Evolutionary conservation across 768 basidiomycete species (phyloP).

Genomic region (Pluteus cervinus): DNA sequence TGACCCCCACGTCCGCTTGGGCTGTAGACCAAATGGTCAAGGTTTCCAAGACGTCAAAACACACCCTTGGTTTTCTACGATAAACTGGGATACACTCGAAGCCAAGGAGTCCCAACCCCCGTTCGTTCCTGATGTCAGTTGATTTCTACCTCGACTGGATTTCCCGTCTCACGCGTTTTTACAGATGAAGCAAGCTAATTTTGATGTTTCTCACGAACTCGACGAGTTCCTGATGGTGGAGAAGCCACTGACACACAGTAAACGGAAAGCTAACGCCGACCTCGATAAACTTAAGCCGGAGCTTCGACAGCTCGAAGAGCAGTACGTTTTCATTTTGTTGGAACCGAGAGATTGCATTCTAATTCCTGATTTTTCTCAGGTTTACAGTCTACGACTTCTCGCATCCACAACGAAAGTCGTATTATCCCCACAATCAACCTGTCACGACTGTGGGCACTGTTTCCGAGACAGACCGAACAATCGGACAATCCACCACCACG

Average conservation of each 20-base stretch:
- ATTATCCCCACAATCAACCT: slow-evolving; percentile 83
- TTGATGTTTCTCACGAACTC: slow-evolving; percentile 94
- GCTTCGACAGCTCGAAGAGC: slow-evolving; percentile 87
- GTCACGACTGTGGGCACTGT: slow-evolving; percentile 33
- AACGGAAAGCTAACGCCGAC: slow-evolving; percentile 84
- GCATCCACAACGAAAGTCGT: slow-evolving; percentile 66
- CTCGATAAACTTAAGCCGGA: slow-evolving; percentile 88
- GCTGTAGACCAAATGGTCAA: slow-evolving; percentile 63
- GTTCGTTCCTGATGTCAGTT: slow-evolving; percentile 88
- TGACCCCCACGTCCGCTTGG: slow-evolving; percentile 71
- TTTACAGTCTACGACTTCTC: slow-evolving; percentile 89
- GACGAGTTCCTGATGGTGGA: slow-evolving; percentile 97
- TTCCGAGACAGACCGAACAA: slow-evolving; percentile 34
- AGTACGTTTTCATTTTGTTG: slow-evolving; percentile 42
- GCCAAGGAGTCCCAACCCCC: slow-evolving; percentile 69
- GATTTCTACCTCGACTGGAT: not conserved
- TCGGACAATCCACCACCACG: slow-evolving; percentile 35
- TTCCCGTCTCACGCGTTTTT: slow-evolving; percentile 1
- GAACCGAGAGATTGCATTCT: not conserved
- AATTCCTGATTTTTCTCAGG: too few species aligned
- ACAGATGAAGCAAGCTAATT: slow-evolving; percentile 95
- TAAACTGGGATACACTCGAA: slow-evolving; percentile 79
- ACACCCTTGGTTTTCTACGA: slow-evolving; percentile 79
- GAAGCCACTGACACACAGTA: slow-evolving; percentile 93
- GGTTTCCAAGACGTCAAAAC: slow-evolving; percentile 73